A percentile compares a stretch with the other conserved stretches of the same genome.
Evolutionary conservation across 2,329 filamentous ascomycete genomes (phyloP).

Genomic region (Phialophora expanda): DNA sequence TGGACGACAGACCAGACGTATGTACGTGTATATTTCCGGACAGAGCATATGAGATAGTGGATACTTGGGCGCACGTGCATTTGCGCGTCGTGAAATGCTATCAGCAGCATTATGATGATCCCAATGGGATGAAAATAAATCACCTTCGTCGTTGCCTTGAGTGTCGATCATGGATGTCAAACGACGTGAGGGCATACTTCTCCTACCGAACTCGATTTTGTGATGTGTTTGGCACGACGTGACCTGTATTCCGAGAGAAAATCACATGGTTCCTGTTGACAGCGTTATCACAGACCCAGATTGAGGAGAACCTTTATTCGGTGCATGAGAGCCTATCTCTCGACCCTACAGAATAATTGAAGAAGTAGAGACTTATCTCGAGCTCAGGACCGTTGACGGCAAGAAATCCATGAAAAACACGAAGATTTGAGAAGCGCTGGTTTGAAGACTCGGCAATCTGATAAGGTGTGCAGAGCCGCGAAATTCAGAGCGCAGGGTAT

Average conservation of each 20-base stretch:
- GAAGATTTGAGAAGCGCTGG: neutral
- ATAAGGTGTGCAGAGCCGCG: neutral
- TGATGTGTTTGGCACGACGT: too few relatives aligned
- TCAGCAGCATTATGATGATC: neutral
- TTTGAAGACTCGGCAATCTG: neutral
- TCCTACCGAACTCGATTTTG: too few relatives aligned
- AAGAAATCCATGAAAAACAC: neutral
- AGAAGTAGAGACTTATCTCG: neutral
- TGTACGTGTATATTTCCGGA: conserved; percentile 11
- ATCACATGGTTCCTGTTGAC: too few relatives aligned
- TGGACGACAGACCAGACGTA: neutral
- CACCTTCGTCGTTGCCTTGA: neutral
- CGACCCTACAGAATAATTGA: neutral
- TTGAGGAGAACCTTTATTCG: neutral
- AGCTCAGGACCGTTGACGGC: neutral
- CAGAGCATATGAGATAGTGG: conserved; percentile 6
- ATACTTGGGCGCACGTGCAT: conserved; percentile 1
- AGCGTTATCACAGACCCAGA: too few relatives aligned
- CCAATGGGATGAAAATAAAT: neutral
- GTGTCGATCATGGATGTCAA: neutral
- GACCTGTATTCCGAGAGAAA: too few relatives aligned
- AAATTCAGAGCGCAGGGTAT: neutral
- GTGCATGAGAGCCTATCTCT: neutral
- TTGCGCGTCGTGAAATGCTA: neutral
- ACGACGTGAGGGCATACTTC: neutral